Evolutionary conservation across 331 rosid species (phyloP).

Genomic region (Malus hybrid): DNA sequence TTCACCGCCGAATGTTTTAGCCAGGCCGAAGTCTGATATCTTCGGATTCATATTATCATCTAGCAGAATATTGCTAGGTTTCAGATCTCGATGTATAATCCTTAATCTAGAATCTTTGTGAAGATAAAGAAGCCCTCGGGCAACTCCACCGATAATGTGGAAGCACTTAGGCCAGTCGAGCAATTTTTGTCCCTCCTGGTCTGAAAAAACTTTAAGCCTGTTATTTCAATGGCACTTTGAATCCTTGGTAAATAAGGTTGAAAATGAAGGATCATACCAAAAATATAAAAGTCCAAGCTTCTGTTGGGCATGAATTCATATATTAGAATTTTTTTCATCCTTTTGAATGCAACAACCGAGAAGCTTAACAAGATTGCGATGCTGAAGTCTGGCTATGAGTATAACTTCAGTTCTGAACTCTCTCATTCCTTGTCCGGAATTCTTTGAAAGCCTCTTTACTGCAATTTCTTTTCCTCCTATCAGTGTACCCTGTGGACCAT

Average conservation of each 20-base stretch:
- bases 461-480: not conserved
- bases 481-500: not conserved
- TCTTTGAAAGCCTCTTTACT: constrained; percentile 1
- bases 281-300: not conserved
- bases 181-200: not conserved
- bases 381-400: not conserved
- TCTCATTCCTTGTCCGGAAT: constrained; percentile 1
- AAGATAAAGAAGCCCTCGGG: constrained; percentile 5
- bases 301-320: too few relatives aligned
- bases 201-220: not conserved
- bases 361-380: constrained; percentile 6
- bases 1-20: not conserved
- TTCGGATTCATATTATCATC: constrained; percentile 9
- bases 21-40: constrained; percentile 17
- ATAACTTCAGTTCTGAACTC: constrained; percentile 3
- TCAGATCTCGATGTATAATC: constrained; percentile 3
- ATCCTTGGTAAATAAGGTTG: not conserved
- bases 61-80: constrained; percentile 7
- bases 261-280: not conserved
- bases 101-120: constrained; percentile 7
- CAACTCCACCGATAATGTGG: constrained; percentile 1
- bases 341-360: not conserved
- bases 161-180: constrained; percentile 4
- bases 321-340: not conserved
- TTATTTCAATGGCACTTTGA: not conserved